phyloP scores from a whole-genome alignment of 1,139 yeast genomes.

The Entelexis sorbosivorans region DNA sequence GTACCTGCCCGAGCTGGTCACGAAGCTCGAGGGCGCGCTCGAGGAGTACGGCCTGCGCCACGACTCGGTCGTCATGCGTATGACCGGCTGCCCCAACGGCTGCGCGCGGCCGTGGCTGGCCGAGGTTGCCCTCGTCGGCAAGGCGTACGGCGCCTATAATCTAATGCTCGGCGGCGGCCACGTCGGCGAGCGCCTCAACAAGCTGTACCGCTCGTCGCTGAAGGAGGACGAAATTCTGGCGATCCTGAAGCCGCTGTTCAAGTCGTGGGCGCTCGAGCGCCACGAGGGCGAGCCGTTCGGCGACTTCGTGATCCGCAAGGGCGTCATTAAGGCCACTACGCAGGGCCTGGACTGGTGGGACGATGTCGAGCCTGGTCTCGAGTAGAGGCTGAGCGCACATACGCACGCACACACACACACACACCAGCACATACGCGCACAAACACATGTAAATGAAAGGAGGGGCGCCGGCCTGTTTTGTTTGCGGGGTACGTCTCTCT shows the following conservation, averaged over 20 bases:
- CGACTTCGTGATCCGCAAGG: slow-evolving; percentile 78
- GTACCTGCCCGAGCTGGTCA: slow-evolving; percentile 71
- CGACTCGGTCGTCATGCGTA: slow-evolving; percentile 91
- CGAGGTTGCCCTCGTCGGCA: slow-evolving; percentile 91
- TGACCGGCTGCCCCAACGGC: slow-evolving; percentile 99
- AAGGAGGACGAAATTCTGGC: slow-evolving; percentile 81
- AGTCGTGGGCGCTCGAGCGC: slow-evolving; percentile 90
- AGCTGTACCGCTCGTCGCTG: slow-evolving; percentile 76
- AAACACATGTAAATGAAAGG: too few relatives aligned
- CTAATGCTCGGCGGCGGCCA: slow-evolving; percentile 95
- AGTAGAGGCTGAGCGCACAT: slow-evolving; percentile 15
- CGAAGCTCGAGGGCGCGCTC: slow-evolving; percentile 69
- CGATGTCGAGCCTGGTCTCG: slow-evolving; percentile 47
- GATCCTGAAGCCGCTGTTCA: slow-evolving; percentile 72
- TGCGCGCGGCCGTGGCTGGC: slow-evolving; percentile 99
- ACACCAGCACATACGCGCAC: too few relatives aligned
- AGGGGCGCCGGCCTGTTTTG: too few relatives aligned
- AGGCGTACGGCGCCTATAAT: slow-evolving; percentile 87
- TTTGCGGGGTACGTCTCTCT: too few relatives aligned
- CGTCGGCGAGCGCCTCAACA: slow-evolving; percentile 86
- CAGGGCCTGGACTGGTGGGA: slow-evolving; percentile 95
- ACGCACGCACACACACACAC: too few relatives aligned
- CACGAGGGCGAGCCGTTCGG: slow-evolving; percentile 90
- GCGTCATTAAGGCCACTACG: slow-evolving; percentile 73
- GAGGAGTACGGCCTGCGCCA: slow-evolving; percentile 92